Base-by-base conservation (phyloP, 1,284 basidiomycete species). In the Boletellus deceptivus region DNA sequence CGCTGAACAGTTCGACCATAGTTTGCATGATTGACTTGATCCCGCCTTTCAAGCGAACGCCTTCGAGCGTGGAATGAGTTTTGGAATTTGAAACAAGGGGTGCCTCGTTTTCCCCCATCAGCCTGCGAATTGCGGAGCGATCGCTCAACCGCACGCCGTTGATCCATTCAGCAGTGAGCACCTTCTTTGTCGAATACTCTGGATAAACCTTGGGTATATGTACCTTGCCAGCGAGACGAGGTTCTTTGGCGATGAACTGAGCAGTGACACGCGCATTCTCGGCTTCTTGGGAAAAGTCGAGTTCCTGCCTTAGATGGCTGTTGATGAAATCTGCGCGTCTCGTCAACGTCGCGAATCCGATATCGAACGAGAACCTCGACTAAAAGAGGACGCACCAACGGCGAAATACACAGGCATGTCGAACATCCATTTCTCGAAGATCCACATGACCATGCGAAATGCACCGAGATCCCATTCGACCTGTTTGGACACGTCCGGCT, bases 131-230 rank as follows among this genome's bases (percentile, higher is more conserved):
- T 0, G 75, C 78, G 3, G 64, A 68, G 35, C 79, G 78, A 65
- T 94, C 89, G 55, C 84, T 91, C 25, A 95, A 69, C 9, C 89
- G 79, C 14, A 86, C 78, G 3, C 90, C 90, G 54, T 91, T 86
- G 25, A 92, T 90, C 86, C 86, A 94, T 71, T 95, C 93, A 43
- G 91, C 89, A 1, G 86, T 87, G 78, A 95, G 83, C 35, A 95
- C 80, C 46, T 80, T 79, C 60, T 84, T 83, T 4, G 88, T 90
- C 3, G 89, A 84, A 54, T 82, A 82, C 54, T 85, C 80, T 3
- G 82, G 78, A 61, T 85, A 88, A 0, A 94, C 88, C 52, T 75
- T 77, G 0, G 93, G 93, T 40, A 95, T 86, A 64, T 91, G 80
- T 11, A 93, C 89, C 48, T 79, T 82, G 39, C 83, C 79, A 9